Percentiles rank a stretch among this genome's conserved stretches.
Conservation (phyloP, 2,329 filamentous ascomycete species). For the Stemphylium lycopersici region DNA sequence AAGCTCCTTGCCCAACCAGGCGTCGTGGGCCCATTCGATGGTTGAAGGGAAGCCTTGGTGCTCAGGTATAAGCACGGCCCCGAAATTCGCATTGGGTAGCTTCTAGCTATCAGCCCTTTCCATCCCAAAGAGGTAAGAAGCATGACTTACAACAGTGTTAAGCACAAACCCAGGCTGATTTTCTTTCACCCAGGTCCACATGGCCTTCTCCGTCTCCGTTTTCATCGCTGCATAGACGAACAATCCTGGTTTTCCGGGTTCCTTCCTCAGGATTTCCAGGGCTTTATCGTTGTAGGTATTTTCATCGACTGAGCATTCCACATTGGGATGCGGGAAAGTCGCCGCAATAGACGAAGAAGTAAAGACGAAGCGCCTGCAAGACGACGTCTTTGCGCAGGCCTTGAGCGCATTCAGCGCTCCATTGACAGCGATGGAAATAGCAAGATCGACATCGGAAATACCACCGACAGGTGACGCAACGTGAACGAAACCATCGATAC, state of each 20-base stretch:
- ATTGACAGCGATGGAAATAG: constrained; percentile 51
- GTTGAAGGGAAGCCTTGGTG: constrained; percentile 43
- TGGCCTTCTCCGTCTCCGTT: constrained; percentile 53
- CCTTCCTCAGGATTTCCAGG: constrained; percentile 34
- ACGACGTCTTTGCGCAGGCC: constrained; percentile 50
- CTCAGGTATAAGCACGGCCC: constrained; percentile 43
- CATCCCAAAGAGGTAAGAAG: accelerated
- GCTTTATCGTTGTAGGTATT: constrained; percentile 49
- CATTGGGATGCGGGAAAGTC: constrained; percentile 42
- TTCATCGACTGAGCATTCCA: constrained; percentile 43
- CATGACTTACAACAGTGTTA: constrained; percentile 44
- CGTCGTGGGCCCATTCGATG: constrained; percentile 30
- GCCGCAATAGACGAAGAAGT: constrained; percentile 52
- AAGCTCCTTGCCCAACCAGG: constrained; percentile 44
- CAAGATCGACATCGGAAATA: constrained; percentile 41
- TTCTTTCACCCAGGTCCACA: constrained; percentile 56
- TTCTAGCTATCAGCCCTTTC: constrained; percentile 7
- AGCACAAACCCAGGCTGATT: constrained; percentile 54
- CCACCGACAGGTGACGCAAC: constrained; percentile 53
- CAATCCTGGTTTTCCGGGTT: constrained; percentile 25
- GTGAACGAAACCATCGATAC: constrained; percentile 52
- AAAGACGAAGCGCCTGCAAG: constrained; percentile 53
- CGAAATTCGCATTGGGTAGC: constrained; percentile 47
- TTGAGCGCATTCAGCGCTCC: constrained; percentile 50
- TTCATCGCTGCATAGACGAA: constrained; percentile 56